phyloP scores from a whole-genome alignment of 2,329 filamentous ascomycete genomes.

The Cytospora chrysosperma region DNA sequence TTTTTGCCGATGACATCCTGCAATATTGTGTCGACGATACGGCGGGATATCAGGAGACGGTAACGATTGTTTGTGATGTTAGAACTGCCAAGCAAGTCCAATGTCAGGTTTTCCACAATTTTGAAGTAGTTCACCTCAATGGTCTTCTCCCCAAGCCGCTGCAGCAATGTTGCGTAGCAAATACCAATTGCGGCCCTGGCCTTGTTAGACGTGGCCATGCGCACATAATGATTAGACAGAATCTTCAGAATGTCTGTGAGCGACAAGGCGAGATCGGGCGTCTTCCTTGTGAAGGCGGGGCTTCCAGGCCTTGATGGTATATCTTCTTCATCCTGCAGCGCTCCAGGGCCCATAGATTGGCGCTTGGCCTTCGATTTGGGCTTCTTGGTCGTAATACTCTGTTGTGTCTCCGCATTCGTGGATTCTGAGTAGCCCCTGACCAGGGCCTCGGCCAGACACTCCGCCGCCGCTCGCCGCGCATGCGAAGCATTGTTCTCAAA shows the following conservation, averaged over 20 bases:
- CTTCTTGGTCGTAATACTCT: conserved; percentile 62
- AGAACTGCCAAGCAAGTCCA: conserved; percentile 74
- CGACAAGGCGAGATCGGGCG: conserved; percentile 69
- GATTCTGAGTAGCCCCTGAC: conserved; percentile 75
- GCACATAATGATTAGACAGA: conserved; percentile 77
- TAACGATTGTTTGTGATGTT: conserved; percentile 83
- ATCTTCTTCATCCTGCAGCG: conserved; percentile 72
- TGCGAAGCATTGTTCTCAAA: conserved; percentile 74
- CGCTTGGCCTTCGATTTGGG: conserved; percentile 61
- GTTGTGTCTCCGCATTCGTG: conserved; percentile 44
- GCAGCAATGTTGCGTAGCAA: conserved; percentile 81
- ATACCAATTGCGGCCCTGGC: conserved; percentile 80
- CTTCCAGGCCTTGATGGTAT: conserved; percentile 66
- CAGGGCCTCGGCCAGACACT: conserved; percentile 79
- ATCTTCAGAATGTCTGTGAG: conserved; percentile 76
- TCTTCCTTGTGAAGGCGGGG: conserved; percentile 68
- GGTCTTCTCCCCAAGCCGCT: conserved; percentile 74
- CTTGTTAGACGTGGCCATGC: conserved; percentile 74
- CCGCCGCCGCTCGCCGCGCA: conserved; percentile 82
- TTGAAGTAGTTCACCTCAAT: conserved; percentile 79
- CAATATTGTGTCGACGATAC: conserved; percentile 79
- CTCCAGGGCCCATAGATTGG: conserved; percentile 58
- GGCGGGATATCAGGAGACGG: conserved; percentile 78
- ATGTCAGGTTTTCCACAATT: conserved; percentile 77
- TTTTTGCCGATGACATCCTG: conserved; percentile 79